Conservation (phyloP, 306 rosid genomes). For the Comarum palustre region DNA sequence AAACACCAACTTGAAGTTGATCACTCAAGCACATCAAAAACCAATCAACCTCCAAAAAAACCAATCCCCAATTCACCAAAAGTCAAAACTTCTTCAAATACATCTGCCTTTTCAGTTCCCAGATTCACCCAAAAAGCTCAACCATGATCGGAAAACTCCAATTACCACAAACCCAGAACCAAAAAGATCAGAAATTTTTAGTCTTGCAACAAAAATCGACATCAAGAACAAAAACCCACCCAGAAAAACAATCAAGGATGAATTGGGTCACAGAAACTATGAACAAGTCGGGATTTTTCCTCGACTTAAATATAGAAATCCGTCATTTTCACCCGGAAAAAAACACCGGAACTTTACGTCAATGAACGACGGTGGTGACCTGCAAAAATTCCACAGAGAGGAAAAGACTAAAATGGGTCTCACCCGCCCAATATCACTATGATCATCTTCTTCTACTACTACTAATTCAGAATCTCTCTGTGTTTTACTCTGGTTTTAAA, state of each 20-base stretch:
- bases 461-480: slow-evolving; percentile 19
- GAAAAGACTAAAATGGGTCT: not conserved
- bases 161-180: not conserved
- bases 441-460: slow-evolving; percentile 8
- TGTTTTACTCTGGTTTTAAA: not conserved
- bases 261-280: slow-evolving; percentile 25
- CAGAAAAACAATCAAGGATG: slow-evolving; percentile 12
- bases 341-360: slow-evolving; percentile 13
- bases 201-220: slow-evolving; percentile 14
- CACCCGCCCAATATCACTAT: not conserved
- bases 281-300: slow-evolving; percentile 38
- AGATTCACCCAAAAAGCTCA: not conserved
- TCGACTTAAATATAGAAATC: slow-evolving; percentile 20
- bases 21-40: slow-evolving; percentile 3
- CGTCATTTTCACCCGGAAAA: slow-evolving; percentile 21
- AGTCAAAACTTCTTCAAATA: not conserved
- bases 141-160: slow-evolving; percentile 6
- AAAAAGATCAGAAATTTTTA: not conserved
- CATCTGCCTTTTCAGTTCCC: not conserved
- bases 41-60: slow-evolving; percentile 1
- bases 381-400: not conserved
- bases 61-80: slow-evolving; percentile 11
- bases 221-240: not conserved
- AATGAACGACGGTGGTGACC: not conserved
- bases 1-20: slow-evolving; percentile 4